Evolutionary conservation across 306 rosid genomes (phyloP).

Genomic region (Castanospermum australe): DNA sequence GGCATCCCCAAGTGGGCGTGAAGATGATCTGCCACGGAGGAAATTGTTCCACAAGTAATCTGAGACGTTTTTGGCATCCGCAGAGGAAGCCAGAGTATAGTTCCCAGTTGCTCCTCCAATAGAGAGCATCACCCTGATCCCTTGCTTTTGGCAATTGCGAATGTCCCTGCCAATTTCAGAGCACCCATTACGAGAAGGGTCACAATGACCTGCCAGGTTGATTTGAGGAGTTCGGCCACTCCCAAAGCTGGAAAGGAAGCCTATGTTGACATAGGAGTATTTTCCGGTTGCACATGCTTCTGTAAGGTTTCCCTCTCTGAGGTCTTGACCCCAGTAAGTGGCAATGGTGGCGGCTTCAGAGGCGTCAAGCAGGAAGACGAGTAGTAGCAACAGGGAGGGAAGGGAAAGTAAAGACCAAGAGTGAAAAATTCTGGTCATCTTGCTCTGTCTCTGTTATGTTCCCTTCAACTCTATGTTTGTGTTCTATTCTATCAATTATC

Average conservation of each 20-base stretch:
- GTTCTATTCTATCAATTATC: no score
- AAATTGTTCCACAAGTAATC: conserved; percentile 42
- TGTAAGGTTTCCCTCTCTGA: conserved; percentile 34
- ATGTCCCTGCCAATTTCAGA: conserved; percentile 6
- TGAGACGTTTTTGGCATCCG: conserved; percentile 30
- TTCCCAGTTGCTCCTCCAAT: conserved; percentile 30
- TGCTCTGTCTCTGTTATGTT: no score
- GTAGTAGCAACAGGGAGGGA: neutral
- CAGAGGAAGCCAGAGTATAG: conserved; percentile 38
- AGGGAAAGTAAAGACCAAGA: neutral
- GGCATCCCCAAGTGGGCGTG: conserved; percentile 41
- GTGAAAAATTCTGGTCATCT: conserved; percentile 17
- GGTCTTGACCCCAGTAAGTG: conserved; percentile 49
- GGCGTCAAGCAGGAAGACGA: neutral
- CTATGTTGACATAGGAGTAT: conserved; percentile 33
- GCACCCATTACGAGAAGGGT: conserved; percentile 29
- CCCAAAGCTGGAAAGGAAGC: conserved; percentile 18
- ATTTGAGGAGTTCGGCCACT: conserved; percentile 22
- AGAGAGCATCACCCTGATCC: conserved; percentile 39
- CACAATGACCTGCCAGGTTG: conserved; percentile 45
- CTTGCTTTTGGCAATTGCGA: conserved; percentile 30
- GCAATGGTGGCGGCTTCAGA: conserved; percentile 32
- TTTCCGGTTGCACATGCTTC: conserved; percentile 43
- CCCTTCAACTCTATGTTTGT: no score
- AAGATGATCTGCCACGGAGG: conserved; percentile 32